Evolutionary conservation across 768 basidiomycete species (phyloP), one percentile per base, ranked within the genome.

Genomic region (Cyclocybe aegerita): DNA sequence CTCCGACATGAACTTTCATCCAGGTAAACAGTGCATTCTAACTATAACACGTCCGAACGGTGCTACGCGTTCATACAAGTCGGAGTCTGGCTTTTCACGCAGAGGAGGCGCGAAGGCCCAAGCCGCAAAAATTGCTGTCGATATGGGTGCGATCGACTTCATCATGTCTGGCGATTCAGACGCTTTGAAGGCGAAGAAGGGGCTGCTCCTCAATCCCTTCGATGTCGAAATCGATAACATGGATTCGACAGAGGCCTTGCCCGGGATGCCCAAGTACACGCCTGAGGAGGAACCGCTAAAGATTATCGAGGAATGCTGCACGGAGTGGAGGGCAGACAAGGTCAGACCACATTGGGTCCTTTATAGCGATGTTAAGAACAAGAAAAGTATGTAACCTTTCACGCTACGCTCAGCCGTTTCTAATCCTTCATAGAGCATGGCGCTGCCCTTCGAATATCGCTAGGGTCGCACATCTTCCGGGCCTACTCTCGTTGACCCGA

Each of bases 111-210:
- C 85, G 0, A 82, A 80, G 51, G 66, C 65, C 0, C 73, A 74
- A 39, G 83, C 70, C 0, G 82, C 82, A 0, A 68, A 61, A 11
- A 62, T 80, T 11, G 86, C 86, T 4, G 67, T 86, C 16, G 72
- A 81, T 6, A 76, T 79, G 70, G 83, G 82, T 14, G 85, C 77
- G 1, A 60, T 86, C 31, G 77, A 83, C 14, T 87, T 87, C 57
- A 78, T 86, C 41, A 46, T 62, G 6, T 58, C 65, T 1, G 79
- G 79, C 3, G 75, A 77, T n/a, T 63, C 68, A 1, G 70, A 74
- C 34, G 58, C 57, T 6, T 34, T 62, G 29, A 65, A 68, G 33
- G 63, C 63, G 29, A 69, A 65, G 39, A 71, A 73, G 35, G 68
- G 66, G 6, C 60, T 66, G 4, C 61, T 70, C 5, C 67, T 69